Base-by-base conservation (phyloP, 2,329 filamentous ascomycete genomes). In the Hypoxylon sp. region DNA sequence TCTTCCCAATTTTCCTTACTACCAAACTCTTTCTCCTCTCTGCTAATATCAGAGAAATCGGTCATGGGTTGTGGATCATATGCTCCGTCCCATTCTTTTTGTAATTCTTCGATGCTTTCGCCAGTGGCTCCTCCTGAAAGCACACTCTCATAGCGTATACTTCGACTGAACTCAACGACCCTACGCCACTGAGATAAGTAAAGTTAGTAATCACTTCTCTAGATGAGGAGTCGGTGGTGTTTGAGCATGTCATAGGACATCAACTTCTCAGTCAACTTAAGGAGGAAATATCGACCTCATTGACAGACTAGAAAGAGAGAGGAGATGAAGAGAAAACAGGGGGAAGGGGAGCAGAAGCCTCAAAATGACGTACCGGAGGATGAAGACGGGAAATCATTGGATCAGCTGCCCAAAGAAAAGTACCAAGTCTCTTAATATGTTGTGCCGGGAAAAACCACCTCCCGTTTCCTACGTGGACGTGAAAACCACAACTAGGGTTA, bases 381-480 rank as follows among this genome's bases (percentile, higher is more conserved):
- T 82, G 79, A 0, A 82, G 71, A n/a, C 75, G 76, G 2, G 78
- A 79, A 2, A 82, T 55, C 22, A 79, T 59, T 1, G 78, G 79
- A 50, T 81, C 80, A 8, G 78, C 77, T 3, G 79, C 79, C 77
- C 77, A 82, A 5, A 78, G 62, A 17, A 81, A 75, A 4, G 75
- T 76, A 2, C 73, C 79, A 9, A 77, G 63, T 26, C 78, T 76
- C 11, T 77, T 76, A 11, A 79, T 26, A 0, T 74, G 71, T 10
- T 72, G 66, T 9, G 77, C 50, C 13, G 77, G 71, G 54, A 81
- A 77, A 53, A 70, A 74, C n/a, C 72, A 63, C 13, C 35, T 59
- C 0, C 81, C 81, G 52, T 78, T 78, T 4, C 79, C 80, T 3
- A 82, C 71, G 52, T 82, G 79, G 13, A 82, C 78, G 54, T 81